Evolutionary conservation across 805 yeast species (phyloP), one percentile per base, ranked within the genome.

Genomic region (Metschnikowia anglica): DNA sequence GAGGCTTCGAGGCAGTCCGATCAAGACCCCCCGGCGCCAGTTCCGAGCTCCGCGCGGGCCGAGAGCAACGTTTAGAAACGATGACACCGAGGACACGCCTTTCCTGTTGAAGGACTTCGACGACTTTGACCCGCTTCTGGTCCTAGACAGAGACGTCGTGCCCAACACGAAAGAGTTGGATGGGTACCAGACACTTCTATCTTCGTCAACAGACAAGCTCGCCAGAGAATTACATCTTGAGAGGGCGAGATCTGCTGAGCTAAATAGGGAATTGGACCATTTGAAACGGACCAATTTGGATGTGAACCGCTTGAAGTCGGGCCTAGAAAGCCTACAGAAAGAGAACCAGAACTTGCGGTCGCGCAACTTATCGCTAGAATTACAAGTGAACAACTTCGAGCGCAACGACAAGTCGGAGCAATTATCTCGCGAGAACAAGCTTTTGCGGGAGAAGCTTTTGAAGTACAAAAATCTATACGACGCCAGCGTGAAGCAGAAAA

Each of bases 391-490:
- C 26, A 30, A 37, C 15, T 24, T 40, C 16, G 37, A 33, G 37
- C 31, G 36, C 7, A 20, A 32, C n/a, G 35, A 39, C 30, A 39
- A 46, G 25, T 37, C 56, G 20, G 47, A 58, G 6, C 56, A 52
- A 15, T 42, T 61, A 37, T 43, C 37, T 26, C 46, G 53, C 27
- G 72, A 66, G 38, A 65, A 62, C 35, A 59, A 49, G 16, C 52
- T 67, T 20, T 52, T 68, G 21, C 53, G 71, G 16, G 56, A 55
- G 20, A 68, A 68, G 44, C 56, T 68, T 37, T 52, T 54, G 34
- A 68, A 68, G 53, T 68, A 68, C 37, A 65, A 65, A 48, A 48
- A 44, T 7, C 53, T 65, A n/a, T 64, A 64, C 39, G 65, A 61
- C 7, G 51, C 32, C 13, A 27, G 39, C 17, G 33, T 19, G 23